A percentile compares a stretch with the other conserved stretches of the same genome.
These are phyloP conservation scores for Ascoidea tarda DNA, from an alignment of 805 yeast genomes.

Conservation along the genomic window DNA sequence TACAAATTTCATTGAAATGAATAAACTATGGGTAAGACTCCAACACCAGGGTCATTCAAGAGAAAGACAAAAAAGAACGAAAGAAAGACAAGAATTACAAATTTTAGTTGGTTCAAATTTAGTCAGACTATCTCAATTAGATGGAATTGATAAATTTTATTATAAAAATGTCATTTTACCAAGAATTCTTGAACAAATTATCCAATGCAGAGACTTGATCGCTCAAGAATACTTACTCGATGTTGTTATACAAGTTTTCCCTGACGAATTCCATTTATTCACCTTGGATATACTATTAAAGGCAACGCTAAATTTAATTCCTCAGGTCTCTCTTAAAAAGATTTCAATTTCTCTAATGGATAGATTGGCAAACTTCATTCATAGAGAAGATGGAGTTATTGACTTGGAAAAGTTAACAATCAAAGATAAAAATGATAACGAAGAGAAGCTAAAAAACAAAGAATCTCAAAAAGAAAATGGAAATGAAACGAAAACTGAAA, in stretches of 20 bases:
- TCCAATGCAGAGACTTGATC: slow-evolving; percentile 81
- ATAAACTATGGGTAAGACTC: slow-evolving; percentile 91
- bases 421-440: slow-evolving; percentile 10
- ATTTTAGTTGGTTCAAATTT: slow-evolving; percentile 87
- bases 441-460: slow-evolving; percentile 6
- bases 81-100: slow-evolving; percentile 79
- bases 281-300: slow-evolving; percentile 57
- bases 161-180: slow-evolving; percentile 50
- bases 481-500: slow-evolving; percentile 3
- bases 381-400: slow-evolving; percentile 18
- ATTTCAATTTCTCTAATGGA: slow-evolving; percentile 60
- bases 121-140: slow-evolving; percentile 77
- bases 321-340: slow-evolving; percentile 52
- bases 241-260: slow-evolving; percentile 87
- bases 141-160: slow-evolving; percentile 45
- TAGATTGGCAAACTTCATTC: slow-evolving; percentile 44
- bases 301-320: slow-evolving; percentile 53
- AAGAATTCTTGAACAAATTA: slow-evolving; percentile 70
- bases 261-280: slow-evolving; percentile 76
- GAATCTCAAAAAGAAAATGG: slow-evolving; percentile 3
- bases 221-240: slow-evolving; percentile 91
- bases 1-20: slow-evolving; percentile 91
- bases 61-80: slow-evolving; percentile 58
- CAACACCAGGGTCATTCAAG: slow-evolving; percentile 92
- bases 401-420: slow-evolving; percentile 12